Percentiles rank a stretch among this genome's conserved stretches.
Evolutionary conservation across 331 rosid species (phyloP).

Genomic region (Malus hybrid): DNA sequence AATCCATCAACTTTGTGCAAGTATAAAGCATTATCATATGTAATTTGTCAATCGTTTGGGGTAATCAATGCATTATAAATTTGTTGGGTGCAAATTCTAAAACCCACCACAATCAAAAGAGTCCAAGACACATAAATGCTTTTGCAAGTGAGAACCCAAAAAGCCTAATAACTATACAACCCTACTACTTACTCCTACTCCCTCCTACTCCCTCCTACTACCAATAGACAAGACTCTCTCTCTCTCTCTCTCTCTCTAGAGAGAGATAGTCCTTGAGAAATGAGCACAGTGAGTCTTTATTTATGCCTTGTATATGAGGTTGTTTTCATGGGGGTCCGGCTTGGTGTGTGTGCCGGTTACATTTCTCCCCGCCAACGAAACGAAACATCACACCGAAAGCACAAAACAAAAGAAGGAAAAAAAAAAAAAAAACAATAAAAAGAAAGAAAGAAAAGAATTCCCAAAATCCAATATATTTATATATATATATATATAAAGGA

Average conservation of each 20-base stretch:
- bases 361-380: conserved; percentile 66
- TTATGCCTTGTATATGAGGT: conserved; percentile 31
- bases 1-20: no score
- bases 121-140: not conserved
- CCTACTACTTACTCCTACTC: not conserved
- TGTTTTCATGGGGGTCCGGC: conserved; percentile 66
- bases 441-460: not conserved
- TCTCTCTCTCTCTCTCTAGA: not conserved
- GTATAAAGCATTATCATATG: no score
- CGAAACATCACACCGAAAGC: conserved; percentile 78
- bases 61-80: not conserved
- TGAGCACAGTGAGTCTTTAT: conserved; percentile 32
- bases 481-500: conserved; percentile 18
- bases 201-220: no score
- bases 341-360: conserved; percentile 66
- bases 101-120: not conserved
- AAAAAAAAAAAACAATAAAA: not conserved
- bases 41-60: not conserved
- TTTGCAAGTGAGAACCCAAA: not conserved
- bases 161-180: not conserved
- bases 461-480: conserved; percentile 26
- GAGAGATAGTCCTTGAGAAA: not conserved
- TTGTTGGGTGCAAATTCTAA: not conserved
- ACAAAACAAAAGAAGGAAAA: conserved; percentile 1
- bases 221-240: not conserved